phyloP scores from a whole-genome alignment of 257 asterid species.

The Solanum pinnatisectum region DNA sequence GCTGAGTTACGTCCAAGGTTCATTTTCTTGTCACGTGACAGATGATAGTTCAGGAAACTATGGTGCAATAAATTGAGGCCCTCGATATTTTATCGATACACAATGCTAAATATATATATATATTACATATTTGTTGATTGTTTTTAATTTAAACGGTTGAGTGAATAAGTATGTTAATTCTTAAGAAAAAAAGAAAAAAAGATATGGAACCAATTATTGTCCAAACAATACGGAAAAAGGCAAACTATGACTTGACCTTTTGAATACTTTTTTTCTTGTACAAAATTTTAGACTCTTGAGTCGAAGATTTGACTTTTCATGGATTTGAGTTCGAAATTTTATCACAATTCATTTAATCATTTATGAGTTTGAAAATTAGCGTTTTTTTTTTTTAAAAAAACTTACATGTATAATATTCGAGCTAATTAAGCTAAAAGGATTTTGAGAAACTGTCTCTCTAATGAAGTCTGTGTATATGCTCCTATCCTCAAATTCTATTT shows the following conservation, averaged over 20 bases:
- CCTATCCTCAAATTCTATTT: too few relatives aligned
- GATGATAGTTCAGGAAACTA: neutral
- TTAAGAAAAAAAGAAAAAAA: neutral
- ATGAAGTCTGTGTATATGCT: neutral
- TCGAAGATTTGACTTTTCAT: too few relatives aligned
- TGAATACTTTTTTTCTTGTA: neutral
- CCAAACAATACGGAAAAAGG: neutral
- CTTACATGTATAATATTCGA: too few relatives aligned
- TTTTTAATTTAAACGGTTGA: too few relatives aligned
- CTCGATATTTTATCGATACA: neutral
- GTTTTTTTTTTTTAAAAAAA: too few relatives aligned
- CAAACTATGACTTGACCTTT: neutral
- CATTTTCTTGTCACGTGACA: neutral
- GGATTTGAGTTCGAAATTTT: neutral
- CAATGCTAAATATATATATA: too few relatives aligned
- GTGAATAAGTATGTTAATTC: neutral
- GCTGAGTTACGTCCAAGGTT: neutral
- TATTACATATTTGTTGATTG: too few relatives aligned
- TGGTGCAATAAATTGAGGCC: neutral
- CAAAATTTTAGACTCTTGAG: too few relatives aligned
- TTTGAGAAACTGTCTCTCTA: neutral
- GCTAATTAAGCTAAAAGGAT: too few relatives aligned
- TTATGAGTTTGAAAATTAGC: too few relatives aligned
- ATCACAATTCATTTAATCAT: neutral
- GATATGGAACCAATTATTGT: neutral